Base-by-base conservation (phyloP, 345 rosid genomes). In the Crucihimalaya himalaica region DNA sequence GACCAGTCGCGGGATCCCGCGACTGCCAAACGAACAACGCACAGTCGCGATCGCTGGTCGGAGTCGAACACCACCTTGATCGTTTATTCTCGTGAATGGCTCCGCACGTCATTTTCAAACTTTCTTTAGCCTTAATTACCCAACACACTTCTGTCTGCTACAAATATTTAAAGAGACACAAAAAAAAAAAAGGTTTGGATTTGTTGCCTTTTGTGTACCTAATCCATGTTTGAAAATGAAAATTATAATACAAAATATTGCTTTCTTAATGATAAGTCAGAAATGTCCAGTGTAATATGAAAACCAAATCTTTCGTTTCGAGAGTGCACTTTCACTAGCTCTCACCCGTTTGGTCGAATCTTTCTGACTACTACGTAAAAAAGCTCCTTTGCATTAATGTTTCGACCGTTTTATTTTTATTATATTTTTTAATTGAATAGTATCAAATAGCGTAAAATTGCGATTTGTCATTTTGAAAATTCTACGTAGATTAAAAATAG, bases 91-190 rank as follows among this genome's bases (percentile, higher is more conserved):
- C n/a, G n/a, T n/a, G n/a, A n/a, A n/a, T n/a, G n/a, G n/a, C n/a
- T n/a, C n/a, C n/a, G n/a, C n/a, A n/a, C n/a, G n/a, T 76, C 75
- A 14, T 76, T 76, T 56, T 70, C 79, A 69, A 23, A 63, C 39
- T 76, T 55, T 61, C 16, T 35, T 34, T 52, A 8, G 55, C 74
- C 68, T 68, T 75, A 68, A 68, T 42, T 59, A 40, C 56, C 48
- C 16, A 42, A 67, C n/a, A 67, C 63, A 39, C n/a, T n/a, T n/a
- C n/a, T n/a, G n/a, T n/a, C n/a, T n/a, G n/a, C n/a, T n/a, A n/a
- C n/a, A 32, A 40, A 53, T 43, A 69, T 43, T 52, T 31, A 19
- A 68, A 53, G 63, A 37, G 46, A 45, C 52, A 68, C 79, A 35
- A 62, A 20, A 45, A n/a, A 6, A 10, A 34, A 34, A 48, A 23